Conservation (phyloP, 805 yeast genomes). For the Lipomyces spencermartinsiae region DNA sequence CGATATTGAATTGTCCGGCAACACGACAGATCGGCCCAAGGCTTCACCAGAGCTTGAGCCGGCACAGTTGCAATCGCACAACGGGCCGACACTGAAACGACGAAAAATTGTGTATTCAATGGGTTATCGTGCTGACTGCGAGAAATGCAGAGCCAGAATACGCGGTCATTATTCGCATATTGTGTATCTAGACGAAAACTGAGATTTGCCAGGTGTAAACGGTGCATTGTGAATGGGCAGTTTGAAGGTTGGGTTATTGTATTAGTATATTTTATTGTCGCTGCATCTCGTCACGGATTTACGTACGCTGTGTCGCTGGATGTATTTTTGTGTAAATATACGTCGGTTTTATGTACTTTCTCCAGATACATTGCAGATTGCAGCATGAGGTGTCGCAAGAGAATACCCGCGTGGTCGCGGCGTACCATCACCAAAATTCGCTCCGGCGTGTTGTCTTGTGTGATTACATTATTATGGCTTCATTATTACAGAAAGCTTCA, state of each 20-base stretch:
- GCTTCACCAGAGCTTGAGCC: not conserved
- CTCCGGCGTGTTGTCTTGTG: no score
- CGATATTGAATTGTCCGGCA: not conserved
- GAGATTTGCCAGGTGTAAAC: not conserved
- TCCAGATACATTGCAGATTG: no score
- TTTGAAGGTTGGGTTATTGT: not conserved
- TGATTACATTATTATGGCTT: no score
- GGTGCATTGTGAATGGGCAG: not conserved
- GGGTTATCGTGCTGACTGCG: slow-evolving; percentile 37
- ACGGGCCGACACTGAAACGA: not conserved
- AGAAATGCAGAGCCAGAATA: slow-evolving; percentile 26
- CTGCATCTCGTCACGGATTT: not conserved
- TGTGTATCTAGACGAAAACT: slow-evolving; percentile 2
- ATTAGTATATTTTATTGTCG: not conserved
- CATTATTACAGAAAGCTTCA: no score
- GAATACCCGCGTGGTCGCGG: no score
- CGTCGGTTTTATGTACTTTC: not conserved
- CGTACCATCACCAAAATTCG: no score
- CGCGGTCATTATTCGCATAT: slow-evolving; percentile 36
- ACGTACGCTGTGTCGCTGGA: not conserved
- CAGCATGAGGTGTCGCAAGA: no score
- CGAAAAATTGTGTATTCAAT: slow-evolving; percentile 12
- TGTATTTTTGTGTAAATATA: not conserved
- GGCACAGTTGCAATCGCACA: not conserved
- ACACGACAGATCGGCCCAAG: not conserved